phyloP scores from a whole-genome alignment of 2,329 filamentous ascomycete species.

The Diatrype stigma region DNA sequence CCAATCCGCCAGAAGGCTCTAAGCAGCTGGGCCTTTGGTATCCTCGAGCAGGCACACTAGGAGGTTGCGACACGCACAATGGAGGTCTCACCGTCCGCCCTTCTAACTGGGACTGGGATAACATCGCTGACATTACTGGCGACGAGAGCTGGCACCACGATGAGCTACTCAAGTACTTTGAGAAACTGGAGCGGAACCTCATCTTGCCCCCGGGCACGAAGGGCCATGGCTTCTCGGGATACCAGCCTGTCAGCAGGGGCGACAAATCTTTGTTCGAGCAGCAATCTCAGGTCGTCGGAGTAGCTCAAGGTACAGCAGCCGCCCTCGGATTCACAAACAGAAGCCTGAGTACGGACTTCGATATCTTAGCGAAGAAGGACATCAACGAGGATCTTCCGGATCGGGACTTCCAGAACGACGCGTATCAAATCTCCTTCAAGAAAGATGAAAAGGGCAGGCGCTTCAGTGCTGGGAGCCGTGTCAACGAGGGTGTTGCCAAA shows the following conservation, averaged over 20 bases:
- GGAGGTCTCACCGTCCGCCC: constrained; percentile 57
- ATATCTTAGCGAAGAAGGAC: constrained; percentile 1
- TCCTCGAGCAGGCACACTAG: constrained; percentile 42
- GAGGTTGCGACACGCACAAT: constrained; percentile 55
- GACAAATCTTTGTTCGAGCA: constrained; percentile 7
- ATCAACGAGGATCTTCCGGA: constrained; percentile 2
- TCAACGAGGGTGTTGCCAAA: constrained; percentile 2
- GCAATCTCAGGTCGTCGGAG: constrained; percentile 4
- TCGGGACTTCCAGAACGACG: constrained; percentile 5
- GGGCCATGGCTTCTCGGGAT: constrained; percentile 43
- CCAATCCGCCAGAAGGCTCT: constrained; percentile 35
- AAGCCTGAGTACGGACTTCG: constrained; percentile 1
- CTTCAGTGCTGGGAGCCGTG: constrained; percentile 1
- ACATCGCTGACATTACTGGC: constrained; percentile 54
- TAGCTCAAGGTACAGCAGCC: constrained; percentile 5
- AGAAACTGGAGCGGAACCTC: constrained; percentile 51
- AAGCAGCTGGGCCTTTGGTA: constrained; percentile 41
- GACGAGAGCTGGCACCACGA: constrained; percentile 54
- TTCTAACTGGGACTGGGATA: constrained; percentile 54
- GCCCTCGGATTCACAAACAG: constrained; percentile 2
- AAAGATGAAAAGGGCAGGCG: constrained; percentile 4
- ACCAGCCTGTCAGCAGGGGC: constrained; percentile 3
- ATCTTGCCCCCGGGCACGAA: constrained; percentile 42
- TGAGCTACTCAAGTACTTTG: constrained; percentile 58
- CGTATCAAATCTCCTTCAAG: constrained; percentile 6